Conservation (phyloP, 2,329 filamentous ascomycete species). For the Calonectria leucothoes region DNA sequence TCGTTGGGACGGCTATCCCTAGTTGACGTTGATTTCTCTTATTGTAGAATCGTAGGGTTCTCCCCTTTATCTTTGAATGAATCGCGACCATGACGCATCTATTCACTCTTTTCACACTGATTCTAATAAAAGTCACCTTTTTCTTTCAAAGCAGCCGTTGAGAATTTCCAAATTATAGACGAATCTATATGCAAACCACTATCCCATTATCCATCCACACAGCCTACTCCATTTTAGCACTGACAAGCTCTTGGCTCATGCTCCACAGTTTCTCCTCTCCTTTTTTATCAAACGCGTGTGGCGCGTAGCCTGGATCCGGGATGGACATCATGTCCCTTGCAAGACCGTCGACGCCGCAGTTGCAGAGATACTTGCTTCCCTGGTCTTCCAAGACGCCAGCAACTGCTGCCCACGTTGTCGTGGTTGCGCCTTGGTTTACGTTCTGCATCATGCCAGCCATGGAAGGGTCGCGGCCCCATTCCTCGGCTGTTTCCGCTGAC, state of each 20-base stretch:
- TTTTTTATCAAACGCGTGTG: constrained; percentile 50
- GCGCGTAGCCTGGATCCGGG: constrained; percentile 27
- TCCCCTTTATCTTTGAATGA: too few species aligned
- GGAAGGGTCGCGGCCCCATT: constrained; percentile 7
- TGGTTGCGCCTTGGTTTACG: constrained; percentile 59
- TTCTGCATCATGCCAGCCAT: constrained; percentile 8
- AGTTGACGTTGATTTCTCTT: too few species aligned
- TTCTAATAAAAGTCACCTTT: not conserved
- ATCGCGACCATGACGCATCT: not conserved
- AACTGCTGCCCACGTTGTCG: constrained; percentile 57
- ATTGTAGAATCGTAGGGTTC: too few species aligned
- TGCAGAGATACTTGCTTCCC: constrained; percentile 58
- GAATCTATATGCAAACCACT: not conserved
- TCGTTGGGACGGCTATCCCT: too few species aligned
- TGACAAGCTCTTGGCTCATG: constrained; percentile 41
- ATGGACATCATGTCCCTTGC: constrained; percentile 8
- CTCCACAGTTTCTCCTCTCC: constrained; percentile 55
- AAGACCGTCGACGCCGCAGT: constrained; percentile 49
- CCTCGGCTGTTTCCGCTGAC: not conserved
- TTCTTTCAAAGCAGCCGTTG: not conserved
- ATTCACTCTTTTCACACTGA: not conserved
- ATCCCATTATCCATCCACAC: not conserved
- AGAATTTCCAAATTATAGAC: not conserved
- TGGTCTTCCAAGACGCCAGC: constrained; percentile 55
- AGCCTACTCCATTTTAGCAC: not conserved